These are phyloP conservation scores for Ophiostoma piceae DNA, from an alignment of 2,329 filamentous ascomycete species.

Conservation along the genomic window DNA sequence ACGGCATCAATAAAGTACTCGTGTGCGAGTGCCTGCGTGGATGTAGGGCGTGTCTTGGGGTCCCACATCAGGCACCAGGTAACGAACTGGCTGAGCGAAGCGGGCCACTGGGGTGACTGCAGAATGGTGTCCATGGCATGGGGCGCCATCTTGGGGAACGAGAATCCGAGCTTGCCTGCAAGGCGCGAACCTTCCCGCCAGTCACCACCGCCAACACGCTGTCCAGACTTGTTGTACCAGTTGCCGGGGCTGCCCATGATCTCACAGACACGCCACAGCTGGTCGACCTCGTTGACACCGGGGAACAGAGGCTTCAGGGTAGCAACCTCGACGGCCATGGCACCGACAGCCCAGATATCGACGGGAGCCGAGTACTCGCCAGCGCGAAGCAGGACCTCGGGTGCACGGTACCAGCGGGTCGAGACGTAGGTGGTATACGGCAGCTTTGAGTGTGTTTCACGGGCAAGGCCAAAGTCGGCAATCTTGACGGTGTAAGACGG, in stretches of 20 bases:
- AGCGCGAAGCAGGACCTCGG: slow-evolving; percentile 86
- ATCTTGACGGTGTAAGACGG: slow-evolving; percentile 96
- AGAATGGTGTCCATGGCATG: slow-evolving; percentile 94
- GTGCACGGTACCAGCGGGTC: slow-evolving; percentile 95
- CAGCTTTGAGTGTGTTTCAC: slow-evolving; percentile 92
- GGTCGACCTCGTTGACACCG: slow-evolving; percentile 95
- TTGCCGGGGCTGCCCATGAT: slow-evolving; percentile 98
- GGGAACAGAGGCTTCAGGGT: slow-evolving; percentile 96
- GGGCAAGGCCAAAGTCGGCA: slow-evolving; percentile 93
- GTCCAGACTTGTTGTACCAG: slow-evolving; percentile 91
- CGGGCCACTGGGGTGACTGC: slow-evolving; percentile 84
- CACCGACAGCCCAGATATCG: slow-evolving; percentile 96
- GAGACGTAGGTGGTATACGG: slow-evolving; percentile 99
- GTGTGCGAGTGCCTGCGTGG: slow-evolving; percentile 86
- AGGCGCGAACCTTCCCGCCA: slow-evolving; percentile 93
- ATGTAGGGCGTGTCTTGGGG: slow-evolving; percentile 84
- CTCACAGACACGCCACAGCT: slow-evolving; percentile 97
- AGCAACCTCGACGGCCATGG: slow-evolving; percentile 97
- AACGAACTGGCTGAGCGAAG: slow-evolving; percentile 82
- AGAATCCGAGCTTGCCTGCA: slow-evolving; percentile 94
- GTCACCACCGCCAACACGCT: slow-evolving; percentile 85
- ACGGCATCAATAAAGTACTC: slow-evolving; percentile 92
- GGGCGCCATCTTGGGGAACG: slow-evolving; percentile 98
- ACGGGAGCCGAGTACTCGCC: slow-evolving; percentile 97
- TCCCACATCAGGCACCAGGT: slow-evolving; percentile 99